Evolutionary conservation across 352 stramenopile genomes (phyloP), one percentile per base, ranked within the genome.

Genomic region (Globisporangium cylindrosporum): DNA sequence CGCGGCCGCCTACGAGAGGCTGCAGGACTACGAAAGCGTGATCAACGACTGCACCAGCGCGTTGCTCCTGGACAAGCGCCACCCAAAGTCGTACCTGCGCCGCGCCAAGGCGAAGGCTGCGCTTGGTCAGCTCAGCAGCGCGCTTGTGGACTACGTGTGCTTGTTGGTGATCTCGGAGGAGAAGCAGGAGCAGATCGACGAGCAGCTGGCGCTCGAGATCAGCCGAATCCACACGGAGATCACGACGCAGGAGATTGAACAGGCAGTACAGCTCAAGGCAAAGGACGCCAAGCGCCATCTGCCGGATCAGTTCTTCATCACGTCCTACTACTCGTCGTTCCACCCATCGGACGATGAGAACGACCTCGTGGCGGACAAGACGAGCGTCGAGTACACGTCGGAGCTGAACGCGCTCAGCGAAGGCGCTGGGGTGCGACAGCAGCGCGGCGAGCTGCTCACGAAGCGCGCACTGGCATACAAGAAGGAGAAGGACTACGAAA

Each of bases 291-390:
- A 81, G 56, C 81, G 82, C 0, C 91, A 84, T 69, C 68, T 93
- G 62, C 86, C 86, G 1, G 83, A 92, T 69, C 76, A 90, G 69
- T 93, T 92, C 71, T 93, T 93, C 72, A 86, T 93, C 59, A 91
- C 83, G 46, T 93, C 86, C 59, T 93, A 93, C 76, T 93, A 90
- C 73, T 92, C 83, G n/a, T 93, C 86, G 29, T 93, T 93, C 76
- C 86, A 93, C 70, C 71, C 79, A 41, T 88, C 78, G 66, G 86
- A 93, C 73, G 86, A 91, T 62, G 82, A 93, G 67, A 92, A 81
- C 65, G 84, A 92, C 46, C 46, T 92, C 22, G 66, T 76, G 36
- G 80, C 78, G 0, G 74, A 88, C 20, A 84, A 90, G 68, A 79
- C 77, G 10, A 78, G 77, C 1, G 74, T 80, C 4, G 74, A 84